phyloP scores from a whole-genome alignment of 1,284 basidiomycete species.

The Rhodotorula sp. region DNA sequence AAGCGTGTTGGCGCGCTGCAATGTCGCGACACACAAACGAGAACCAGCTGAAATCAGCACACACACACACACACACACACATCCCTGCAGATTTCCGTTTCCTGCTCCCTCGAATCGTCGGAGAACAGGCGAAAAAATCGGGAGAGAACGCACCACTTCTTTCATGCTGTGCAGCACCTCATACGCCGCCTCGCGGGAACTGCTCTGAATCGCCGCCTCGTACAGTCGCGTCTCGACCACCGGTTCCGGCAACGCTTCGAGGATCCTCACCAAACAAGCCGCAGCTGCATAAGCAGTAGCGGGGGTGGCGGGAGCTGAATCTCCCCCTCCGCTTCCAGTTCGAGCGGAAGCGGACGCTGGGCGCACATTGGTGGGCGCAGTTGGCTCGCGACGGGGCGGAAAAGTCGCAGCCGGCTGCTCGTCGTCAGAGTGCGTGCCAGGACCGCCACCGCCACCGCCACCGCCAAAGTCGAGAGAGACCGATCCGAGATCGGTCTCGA shows the following conservation, averaged over 20 bases:
- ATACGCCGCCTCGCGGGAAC: slow-evolving; percentile 29
- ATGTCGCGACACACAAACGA: not conserved
- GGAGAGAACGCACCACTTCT: slow-evolving; percentile 28
- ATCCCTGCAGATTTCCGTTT: no score
- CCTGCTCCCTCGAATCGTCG: no score
- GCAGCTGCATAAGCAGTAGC: slow-evolving; percentile 4
- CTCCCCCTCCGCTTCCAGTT: no score
- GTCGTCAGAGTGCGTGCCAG: not conserved
- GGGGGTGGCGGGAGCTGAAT: no score
- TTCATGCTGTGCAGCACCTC: slow-evolving; percentile 20
- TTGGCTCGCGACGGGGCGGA: no score
- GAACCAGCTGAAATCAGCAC: no score
- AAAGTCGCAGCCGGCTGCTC: no score
- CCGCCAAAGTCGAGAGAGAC: slow-evolving; percentile 21
- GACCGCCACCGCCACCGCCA: slow-evolving; percentile 36
- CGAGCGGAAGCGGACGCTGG: no score
- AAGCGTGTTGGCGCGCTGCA: slow-evolving; percentile 30
- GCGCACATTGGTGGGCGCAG: no score
- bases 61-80: no score
- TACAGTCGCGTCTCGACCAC: slow-evolving; percentile 21
- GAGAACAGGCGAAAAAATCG: no score
- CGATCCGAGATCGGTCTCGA: slow-evolving; percentile 5
- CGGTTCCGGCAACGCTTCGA: slow-evolving; percentile 25
- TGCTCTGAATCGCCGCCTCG: slow-evolving; percentile 18
- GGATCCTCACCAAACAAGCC: slow-evolving; percentile 9